Base-by-base conservation (phyloP, 2,329 filamentous ascomycete genomes). In the Verticillium nonalfalfae region DNA sequence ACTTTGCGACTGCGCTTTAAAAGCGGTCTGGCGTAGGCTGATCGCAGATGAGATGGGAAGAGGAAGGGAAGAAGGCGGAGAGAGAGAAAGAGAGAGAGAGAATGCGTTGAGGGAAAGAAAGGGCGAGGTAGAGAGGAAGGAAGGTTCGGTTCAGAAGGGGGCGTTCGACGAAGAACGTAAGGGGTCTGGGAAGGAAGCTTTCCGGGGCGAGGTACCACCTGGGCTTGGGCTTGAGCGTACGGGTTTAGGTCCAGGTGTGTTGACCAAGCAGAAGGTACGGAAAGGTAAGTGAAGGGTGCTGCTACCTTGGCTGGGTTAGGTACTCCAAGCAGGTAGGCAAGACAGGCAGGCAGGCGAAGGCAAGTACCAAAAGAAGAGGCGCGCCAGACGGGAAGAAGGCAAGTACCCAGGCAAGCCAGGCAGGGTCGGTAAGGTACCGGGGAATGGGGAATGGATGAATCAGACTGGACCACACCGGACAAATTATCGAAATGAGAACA, bases 31-130 rank as follows among this genome's bases (percentile, higher is more conserved):
- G 21, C 55, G 50, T 38, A 34, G 38, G 34, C 31, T 31, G 34
- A 35, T 21, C 56, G 15, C 55, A 52, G 52, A 54, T 15, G 59
- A 54, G 52, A 59, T 57, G 61, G 59, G 31, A 58, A 54, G 56
- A 60, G 34, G 60, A 33, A 18, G 50, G 55, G 55, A 40, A 60
- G 58, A 31, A 50, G 58, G 56, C 45, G 52, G n/a, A 55, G 40
- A 35, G 39, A 54, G 35, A 45, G 58, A 14, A 39, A 33, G 26
- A 59, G 38, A 56, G 39, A 52, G 15, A 50, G 38, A 59, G 39
- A 60, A 59, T 60, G 57, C 39, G 50, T 38, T 55, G 36, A 18
- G 56, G 57, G 11, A 33, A 55, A 56, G 11, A 33, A 55, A 56
- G 26, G 26, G 26, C 26, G 26, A 26, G 26, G 26, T 26, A 26